phyloP scores from a whole-genome alignment of 2,329 filamentous ascomycete genomes.

The Didymella pomorum region DNA sequence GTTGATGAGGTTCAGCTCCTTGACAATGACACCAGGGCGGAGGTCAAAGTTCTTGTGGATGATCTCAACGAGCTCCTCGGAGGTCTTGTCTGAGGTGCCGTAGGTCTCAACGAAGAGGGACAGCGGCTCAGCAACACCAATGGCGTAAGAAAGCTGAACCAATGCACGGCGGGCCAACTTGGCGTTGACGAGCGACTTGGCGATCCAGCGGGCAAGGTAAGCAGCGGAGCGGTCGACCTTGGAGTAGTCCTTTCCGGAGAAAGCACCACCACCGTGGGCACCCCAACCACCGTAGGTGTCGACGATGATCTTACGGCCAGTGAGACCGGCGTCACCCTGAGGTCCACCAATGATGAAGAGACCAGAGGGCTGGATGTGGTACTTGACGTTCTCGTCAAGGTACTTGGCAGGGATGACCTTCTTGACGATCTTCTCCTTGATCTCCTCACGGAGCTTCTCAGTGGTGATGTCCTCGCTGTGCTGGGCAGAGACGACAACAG shows the following conservation, averaged over 20 bases:
- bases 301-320: conserved; percentile 99
- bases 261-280: conserved; percentile 99
- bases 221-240: conserved; percentile 99
- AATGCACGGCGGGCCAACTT: conserved; percentile 90
- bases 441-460: conserved; percentile 90
- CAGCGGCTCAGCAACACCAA: conserved; percentile 96
- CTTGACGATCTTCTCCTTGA: conserved; percentile 97
- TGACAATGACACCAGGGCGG: conserved; percentile 97
- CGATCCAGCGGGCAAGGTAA: conserved; percentile 97
- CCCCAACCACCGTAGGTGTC: conserved; percentile 99
- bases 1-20: conserved; percentile 91
- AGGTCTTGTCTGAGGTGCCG: conserved; percentile 88
- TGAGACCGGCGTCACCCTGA: conserved; percentile 98
- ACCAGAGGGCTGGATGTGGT: conserved; percentile 98
- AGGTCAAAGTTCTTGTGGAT: conserved; percentile 97
- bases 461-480: conserved; percentile 89
- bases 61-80: conserved; percentile 93
- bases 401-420: conserved; percentile 91
- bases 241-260: conserved; percentile 99
- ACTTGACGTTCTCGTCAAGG: conserved; percentile 90
- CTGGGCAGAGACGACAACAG: conserved; percentile 95
- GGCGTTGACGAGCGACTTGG: conserved; percentile 93
- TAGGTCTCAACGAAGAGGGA: conserved; percentile 98
- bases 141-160: conserved; percentile 98
- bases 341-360: conserved; percentile 99